These are phyloP conservation scores for Magnusiomyces suaveolens DNA, from an alignment of 1,139 yeast genomes.

Conservation along the genomic window DNA sequence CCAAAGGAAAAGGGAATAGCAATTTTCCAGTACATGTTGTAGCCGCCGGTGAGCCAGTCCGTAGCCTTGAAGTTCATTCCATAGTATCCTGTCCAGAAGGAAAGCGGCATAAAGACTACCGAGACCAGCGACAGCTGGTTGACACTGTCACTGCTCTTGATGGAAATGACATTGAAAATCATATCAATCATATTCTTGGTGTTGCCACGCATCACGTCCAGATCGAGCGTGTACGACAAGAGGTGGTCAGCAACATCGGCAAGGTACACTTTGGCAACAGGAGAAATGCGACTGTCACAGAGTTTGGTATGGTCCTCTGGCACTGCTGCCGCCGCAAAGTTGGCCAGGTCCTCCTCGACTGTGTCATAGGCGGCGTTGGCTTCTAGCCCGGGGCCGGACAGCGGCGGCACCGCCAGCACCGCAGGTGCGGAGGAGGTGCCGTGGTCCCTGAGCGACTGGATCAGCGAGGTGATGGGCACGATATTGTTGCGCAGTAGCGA, in stretches of 20 bases:
- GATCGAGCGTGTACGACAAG: slow-evolving; percentile 40
- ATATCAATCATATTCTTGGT: slow-evolving; percentile 42
- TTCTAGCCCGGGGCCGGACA: not conserved
- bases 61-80: slow-evolving; percentile 50
- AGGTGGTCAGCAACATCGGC: slow-evolving; percentile 48
- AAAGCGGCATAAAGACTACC: slow-evolving; percentile 44
- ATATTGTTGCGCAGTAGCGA: slow-evolving; percentile 38
- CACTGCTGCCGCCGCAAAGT: not conserved
- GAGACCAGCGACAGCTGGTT: slow-evolving; percentile 43
- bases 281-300: slow-evolving; percentile 31
- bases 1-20: slow-evolving; percentile 42
- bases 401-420: slow-evolving; percentile 2
- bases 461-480: slow-evolving; percentile 38
- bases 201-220: slow-evolving; percentile 42
- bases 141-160: slow-evolving; percentile 44
- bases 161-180: slow-evolving; percentile 45
- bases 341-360: no score
- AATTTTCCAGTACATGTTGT: slow-evolving; percentile 42
- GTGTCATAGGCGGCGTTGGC: not conserved
- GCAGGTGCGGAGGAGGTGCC: slow-evolving; percentile 5
- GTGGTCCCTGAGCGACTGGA: slow-evolving; percentile 38
- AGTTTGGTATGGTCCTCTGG: no score
- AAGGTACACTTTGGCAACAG: slow-evolving; percentile 37
- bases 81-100: slow-evolving; percentile 48
- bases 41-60: slow-evolving; percentile 37